Evolutionary conservation across 768 basidiomycete genomes (phyloP).

Genomic region (Boletales sp.): DNA sequence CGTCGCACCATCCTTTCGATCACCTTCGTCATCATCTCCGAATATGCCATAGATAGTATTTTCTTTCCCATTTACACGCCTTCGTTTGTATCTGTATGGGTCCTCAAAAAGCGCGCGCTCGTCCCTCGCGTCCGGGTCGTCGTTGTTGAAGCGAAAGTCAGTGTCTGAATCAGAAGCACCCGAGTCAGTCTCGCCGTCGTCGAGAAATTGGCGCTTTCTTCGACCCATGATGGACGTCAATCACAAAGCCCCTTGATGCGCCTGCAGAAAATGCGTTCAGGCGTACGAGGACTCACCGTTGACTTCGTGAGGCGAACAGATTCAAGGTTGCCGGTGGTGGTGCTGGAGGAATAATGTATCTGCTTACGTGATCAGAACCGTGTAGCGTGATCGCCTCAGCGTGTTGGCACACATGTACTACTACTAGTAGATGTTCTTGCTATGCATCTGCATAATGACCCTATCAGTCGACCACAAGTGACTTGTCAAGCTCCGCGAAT

Average conservation of each 20-base stretch:
- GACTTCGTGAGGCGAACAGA: neutral
- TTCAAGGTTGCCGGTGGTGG: too few relatives aligned
- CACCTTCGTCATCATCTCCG: constrained; percentile 60
- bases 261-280: neutral
- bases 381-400: neutral
- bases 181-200: constrained; percentile 71
- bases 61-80: constrained; percentile 63
- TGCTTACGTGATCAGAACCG: neutral
- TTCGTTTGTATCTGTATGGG: constrained; percentile 69
- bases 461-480: constrained; percentile 52
- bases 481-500: constrained; percentile 65
- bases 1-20: constrained; percentile 21
- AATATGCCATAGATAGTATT: constrained; percentile 77
- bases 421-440: too few relatives aligned
- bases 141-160: constrained; percentile 44
- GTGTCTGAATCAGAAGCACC: constrained; percentile 63
- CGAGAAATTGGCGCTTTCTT: constrained; percentile 71
- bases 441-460: neutral
- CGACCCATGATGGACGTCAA: constrained; percentile 53
- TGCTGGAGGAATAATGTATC: too few relatives aligned
- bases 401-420: neutral
- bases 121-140: constrained; percentile 60
- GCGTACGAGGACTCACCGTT: constrained; percentile 11
- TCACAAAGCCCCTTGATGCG: neutral
- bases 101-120: constrained; percentile 76